These are phyloP conservation scores for Tetrahymena malaccensis DNA, from an alignment of 73 alveolate species.

Conservation along the genomic window DNA sequence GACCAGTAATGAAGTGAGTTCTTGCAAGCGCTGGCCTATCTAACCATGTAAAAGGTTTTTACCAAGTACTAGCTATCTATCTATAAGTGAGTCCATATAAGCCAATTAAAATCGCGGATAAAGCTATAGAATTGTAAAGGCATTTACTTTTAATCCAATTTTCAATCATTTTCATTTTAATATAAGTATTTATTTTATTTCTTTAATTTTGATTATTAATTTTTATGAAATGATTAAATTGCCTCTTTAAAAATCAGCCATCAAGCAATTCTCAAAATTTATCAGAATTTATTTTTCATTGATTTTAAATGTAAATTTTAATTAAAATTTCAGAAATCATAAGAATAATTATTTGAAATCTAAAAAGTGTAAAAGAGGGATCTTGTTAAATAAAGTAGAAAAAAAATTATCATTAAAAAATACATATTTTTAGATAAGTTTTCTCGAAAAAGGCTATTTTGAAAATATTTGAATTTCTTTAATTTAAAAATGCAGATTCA, in stretches of 20 bases:
- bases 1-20: neutral
- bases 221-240: neutral
- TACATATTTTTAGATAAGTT: too few relatives aligned
- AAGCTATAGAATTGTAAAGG: neutral
- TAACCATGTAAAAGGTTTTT: neutral
- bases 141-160: neutral
- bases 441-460: too few relatives aligned
- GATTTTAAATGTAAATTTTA: neutral
- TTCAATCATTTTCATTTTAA: neutral
- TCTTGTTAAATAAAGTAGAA: too few relatives aligned
- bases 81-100: neutral
- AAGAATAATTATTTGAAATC: neutral
- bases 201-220: neutral
- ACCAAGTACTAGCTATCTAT: neutral
- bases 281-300: neutral
- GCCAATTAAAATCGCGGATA: neutral
- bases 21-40: neutral
- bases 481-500: too few relatives aligned
- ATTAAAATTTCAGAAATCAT: neutral
- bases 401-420: too few relatives aligned
- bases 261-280: neutral
- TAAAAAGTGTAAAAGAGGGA: neutral
- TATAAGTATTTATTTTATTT: neutral
- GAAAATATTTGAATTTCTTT: too few relatives aligned
- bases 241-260: neutral